Percentiles rank a stretch among this genome's conserved stretches.
Conservation (phyloP, 1,284 basidiomycete genomes). For the Mrakiaceae sp. region DNA sequence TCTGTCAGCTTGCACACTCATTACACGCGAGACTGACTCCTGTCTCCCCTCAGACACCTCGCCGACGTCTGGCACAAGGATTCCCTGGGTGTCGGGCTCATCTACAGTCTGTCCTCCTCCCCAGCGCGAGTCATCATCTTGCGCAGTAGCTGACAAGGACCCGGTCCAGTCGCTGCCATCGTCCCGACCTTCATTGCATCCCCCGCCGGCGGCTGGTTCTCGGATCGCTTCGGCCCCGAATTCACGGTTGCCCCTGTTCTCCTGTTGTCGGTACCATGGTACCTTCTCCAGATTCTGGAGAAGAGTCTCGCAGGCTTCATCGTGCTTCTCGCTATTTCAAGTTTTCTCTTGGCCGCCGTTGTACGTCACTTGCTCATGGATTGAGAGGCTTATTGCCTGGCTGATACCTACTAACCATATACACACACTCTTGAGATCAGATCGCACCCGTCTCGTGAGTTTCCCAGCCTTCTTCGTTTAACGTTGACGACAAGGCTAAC, state of each 20-base stretch:
- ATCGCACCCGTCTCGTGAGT: neutral
- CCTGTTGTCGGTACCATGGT: constrained; percentile 53
- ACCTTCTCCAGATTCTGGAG: constrained; percentile 46
- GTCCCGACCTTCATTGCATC: constrained; percentile 51
- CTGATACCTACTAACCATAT: constrained; percentile 13
- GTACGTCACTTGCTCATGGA: neutral
- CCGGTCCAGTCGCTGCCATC: constrained; percentile 44
- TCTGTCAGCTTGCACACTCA: no score
- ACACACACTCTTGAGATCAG: neutral
- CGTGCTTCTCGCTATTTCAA: constrained; percentile 45
- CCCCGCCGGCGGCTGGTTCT: constrained; percentile 48
- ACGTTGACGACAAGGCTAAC: neutral
- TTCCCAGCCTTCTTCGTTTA: neutral
- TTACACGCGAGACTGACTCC: no score
- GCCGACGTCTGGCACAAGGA: constrained; percentile 49
- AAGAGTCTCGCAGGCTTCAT: constrained; percentile 50
- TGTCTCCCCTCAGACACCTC: constrained; percentile 39
- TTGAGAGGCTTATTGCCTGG: constrained; percentile 17
- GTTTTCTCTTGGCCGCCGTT: constrained; percentile 30
- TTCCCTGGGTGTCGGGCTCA: constrained; percentile 52
- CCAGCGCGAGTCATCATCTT: neutral
- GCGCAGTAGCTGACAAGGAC: neutral
- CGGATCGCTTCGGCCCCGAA: constrained; percentile 52
- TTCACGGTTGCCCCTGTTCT: constrained; percentile 45
- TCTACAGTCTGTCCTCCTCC: constrained; percentile 38